Percentiles rank a stretch among this genome's conserved stretches.
phyloP scores from a whole-genome alignment of 805 yeast species.

The Helenozyma rhizophorensis region DNA sequence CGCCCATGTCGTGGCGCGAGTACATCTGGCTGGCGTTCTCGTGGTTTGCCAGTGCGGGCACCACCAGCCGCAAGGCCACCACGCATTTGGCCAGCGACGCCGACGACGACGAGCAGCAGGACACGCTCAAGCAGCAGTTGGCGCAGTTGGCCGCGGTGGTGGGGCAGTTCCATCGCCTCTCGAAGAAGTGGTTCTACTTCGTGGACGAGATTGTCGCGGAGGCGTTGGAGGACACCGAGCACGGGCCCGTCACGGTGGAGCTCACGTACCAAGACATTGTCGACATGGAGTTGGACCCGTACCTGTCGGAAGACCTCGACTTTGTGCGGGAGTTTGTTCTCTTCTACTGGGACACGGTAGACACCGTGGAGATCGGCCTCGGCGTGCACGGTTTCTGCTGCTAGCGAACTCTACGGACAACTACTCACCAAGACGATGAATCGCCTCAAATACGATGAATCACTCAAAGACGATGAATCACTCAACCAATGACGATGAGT shows the following conservation, averaged over 20 bases:
- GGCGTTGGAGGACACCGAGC: constrained; percentile 16
- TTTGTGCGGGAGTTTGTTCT: constrained; percentile 34
- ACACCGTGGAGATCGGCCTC: constrained; percentile 29
- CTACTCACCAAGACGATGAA: no score
- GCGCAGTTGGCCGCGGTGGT: constrained; percentile 23
- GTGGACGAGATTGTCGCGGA: constrained; percentile 34
- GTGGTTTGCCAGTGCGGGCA: constrained; percentile 91
- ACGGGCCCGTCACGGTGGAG: constrained; percentile 19
- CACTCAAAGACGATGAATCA: no score
- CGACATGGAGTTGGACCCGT: constrained; percentile 42
- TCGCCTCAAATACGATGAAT: no score
- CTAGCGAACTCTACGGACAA: no score
- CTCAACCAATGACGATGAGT: no score
- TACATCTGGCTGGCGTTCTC: constrained; percentile 64
- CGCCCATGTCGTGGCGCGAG: constrained; percentile 52
- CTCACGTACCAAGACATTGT: constrained; percentile 38
- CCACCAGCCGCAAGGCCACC: constrained; percentile 22
- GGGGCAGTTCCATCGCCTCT: constrained; percentile 37
- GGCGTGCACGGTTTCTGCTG: constrained; percentile 32
- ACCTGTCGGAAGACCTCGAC: constrained; percentile 31
- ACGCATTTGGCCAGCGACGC: constrained; percentile 3
- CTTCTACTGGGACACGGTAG: constrained; percentile 28
- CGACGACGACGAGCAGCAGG: constrained; percentile 2
- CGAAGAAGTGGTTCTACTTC: constrained; percentile 33
- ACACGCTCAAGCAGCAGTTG: constrained; percentile 2